Evolutionary conservation across 2,329 filamentous ascomycete genomes (phyloP), one percentile per base, ranked within the genome.

Genomic region (Claviceps fusiformis): DNA sequence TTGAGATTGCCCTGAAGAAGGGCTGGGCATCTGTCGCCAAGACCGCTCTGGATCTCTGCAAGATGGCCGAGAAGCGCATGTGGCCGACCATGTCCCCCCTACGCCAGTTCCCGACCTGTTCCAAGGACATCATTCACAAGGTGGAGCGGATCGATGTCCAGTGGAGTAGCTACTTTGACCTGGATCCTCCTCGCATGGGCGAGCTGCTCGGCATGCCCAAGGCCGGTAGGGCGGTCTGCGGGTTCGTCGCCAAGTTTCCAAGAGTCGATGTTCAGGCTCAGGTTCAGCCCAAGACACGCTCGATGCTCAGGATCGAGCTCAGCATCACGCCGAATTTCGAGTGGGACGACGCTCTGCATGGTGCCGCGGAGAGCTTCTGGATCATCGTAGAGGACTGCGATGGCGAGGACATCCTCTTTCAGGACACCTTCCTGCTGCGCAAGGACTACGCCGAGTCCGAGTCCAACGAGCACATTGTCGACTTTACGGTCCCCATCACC

Each of bases 11-110:
- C n/a, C 73, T 98, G 61, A 95, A 92, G 73, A 96, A 96, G 71
- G 92, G 92, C 39, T 98, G 92, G 92, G 83, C 93, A 0, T 86
- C 84, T 17, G 93, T 97, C 3, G 89, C 93, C 9, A 95, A 93
- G 73, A 89, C 87, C 59, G 91, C 93, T 0, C 76, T 98, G 46
- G 89, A 95, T 63, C 79, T 98, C 54, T 98, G 95, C 74, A 98
- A 98, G 74, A 97, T 95, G 89, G 93, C 92, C 0, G 93, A 98
- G 75, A 95, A 95, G 77, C 82, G 95, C 52, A 98, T 98, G 95
- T 98, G 93, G 93, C 91, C 92, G 15, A 97, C 92, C 6, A 98
- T 97, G 93, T 89, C 89, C 43, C 93, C 95, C 11, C 76, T 98
- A 37, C 83, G 93, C 54, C 93, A 98, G 65, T 98, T 98, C 66